Base-by-base conservation (phyloP, 805 yeast genomes). In the Zygosaccharomyces kombuchaensis region DNA sequence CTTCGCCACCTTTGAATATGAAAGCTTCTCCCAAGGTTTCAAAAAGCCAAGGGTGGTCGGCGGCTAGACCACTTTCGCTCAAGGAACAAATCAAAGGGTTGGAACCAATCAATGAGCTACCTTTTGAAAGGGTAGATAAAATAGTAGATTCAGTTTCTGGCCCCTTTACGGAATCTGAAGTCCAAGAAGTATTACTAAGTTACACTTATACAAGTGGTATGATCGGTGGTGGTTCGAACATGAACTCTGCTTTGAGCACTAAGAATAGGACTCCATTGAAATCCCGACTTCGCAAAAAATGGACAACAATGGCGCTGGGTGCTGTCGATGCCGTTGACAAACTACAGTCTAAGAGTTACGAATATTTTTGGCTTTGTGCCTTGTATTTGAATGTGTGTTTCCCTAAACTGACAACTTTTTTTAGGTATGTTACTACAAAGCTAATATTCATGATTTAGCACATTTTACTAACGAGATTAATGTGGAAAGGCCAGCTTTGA, bases 361-460 rank as follows among this genome's bases (percentile, higher is more conserved):
- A 58, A 34, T 47, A 50, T 9, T 47, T 60, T 30, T 60, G 64
- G 58, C 43, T 53, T 9, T 36, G 51, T 14, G 32, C 59, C 9
- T 43, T 58, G 4, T 53, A 57, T 43, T 29, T 56, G 29, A 56
- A 58, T 37, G 40, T 57, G 32, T 53, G 59, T 51, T 52, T 57
- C 34, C 63, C 63, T 12, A 47, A 47, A 35, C 25, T 52, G 16
- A 48, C 57, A 2, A 19, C 47, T 12, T 35, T 45, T 10, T 12
- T 56, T 40, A 56, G 52, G 63, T 59, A 59, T 59, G 63, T 54
- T 14, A 10, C 16, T 14, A 9, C 26, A 16, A 21, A n/a, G 21
- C 17, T 31, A 26, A 9, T 34, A 7, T 17, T 29, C 22, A 21
- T 19, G 21, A 4, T 5, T 19, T 5, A 19, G 21, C 12, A 4